A percentile compares a stretch with the other conserved stretches of the same genome.
These are phyloP conservation scores for Colletotrichum sp. DNA, from an alignment of 2,329 filamentous ascomycete species.

Conservation along the genomic window DNA sequence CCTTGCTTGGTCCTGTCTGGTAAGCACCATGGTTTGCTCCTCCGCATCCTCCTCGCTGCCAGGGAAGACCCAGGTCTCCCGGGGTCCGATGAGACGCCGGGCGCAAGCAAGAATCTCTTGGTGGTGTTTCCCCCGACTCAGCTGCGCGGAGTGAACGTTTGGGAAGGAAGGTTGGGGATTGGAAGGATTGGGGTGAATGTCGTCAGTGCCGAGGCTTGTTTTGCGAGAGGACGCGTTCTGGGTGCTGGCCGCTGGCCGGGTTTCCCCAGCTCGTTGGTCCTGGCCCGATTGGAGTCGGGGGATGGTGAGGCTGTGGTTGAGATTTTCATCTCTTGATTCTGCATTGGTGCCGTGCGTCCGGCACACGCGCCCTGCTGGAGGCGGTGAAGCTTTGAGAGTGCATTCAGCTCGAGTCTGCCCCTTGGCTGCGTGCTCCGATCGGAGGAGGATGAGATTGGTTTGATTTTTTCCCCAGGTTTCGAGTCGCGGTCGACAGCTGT, in stretches of 20 bases:
- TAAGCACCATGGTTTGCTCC: background rate
- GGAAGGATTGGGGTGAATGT: background rate
- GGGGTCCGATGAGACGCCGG: conserved; percentile 18
- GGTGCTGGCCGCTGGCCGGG: background rate
- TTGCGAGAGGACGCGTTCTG: background rate
- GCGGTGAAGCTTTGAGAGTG: background rate
- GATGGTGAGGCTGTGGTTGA: background rate
- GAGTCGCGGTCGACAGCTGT: background rate
- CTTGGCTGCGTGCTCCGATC: background rate
- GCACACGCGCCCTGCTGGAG: background rate
- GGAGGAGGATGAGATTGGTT: background rate
- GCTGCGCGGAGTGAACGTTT: background rate
- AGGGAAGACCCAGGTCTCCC: conserved; percentile 9
- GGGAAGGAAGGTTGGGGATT: background rate
- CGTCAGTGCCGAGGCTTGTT: conserved; percentile 3
- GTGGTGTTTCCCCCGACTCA: conserved; percentile 17
- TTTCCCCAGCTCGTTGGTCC: background rate
- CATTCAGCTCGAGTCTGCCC: background rate
- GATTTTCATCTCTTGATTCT: background rate
- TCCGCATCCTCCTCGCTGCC: background rate
- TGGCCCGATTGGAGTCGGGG: background rate
- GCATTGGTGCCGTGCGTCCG: background rate
- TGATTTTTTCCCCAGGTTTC: background rate
- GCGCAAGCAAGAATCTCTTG: background rate
- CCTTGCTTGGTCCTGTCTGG: background rate